These are phyloP conservation scores for Clausena lansium DNA, from an alignment of 345 rosid genomes.

Conservation along the genomic window DNA sequence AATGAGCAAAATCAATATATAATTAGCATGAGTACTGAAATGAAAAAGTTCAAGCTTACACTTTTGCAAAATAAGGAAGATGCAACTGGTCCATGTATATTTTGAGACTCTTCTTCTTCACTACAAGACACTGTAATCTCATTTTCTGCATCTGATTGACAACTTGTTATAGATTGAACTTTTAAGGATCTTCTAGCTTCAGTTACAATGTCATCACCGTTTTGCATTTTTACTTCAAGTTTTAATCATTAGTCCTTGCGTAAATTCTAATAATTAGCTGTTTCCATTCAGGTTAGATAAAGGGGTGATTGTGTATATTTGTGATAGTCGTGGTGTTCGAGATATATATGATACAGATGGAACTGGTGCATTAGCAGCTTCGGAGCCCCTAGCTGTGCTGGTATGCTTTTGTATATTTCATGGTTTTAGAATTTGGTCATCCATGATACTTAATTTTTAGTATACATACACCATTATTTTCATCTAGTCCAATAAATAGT, in stretches of 20 bases:
- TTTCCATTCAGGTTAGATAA: constrained; percentile 75
- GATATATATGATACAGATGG: constrained; percentile 94
- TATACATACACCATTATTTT: neutral
- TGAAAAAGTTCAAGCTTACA: neutral
- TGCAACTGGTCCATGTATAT: neutral
- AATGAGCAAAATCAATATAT: neutral
- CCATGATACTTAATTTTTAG: neutral
- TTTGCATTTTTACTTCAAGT: neutral
- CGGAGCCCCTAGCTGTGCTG: constrained; percentile 84
- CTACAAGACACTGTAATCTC: neutral
- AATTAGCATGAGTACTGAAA: neutral
- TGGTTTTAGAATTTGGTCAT: neutral
- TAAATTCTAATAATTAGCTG: constrained; percentile 4
- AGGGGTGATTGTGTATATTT: constrained; percentile 91
- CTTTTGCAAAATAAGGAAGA: neutral
- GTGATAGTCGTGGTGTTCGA: constrained; percentile 80
- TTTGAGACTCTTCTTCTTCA: neutral
- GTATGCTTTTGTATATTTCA: constrained; percentile 32
- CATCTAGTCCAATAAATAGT: neutral
- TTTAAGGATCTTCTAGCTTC: neutral
- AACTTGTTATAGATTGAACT: neutral
- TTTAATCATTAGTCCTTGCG: neutral
- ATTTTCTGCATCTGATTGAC: neutral
- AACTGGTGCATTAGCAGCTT: constrained; percentile 66
- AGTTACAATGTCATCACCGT: neutral